Evolutionary conservation across 768 basidiomycete genomes (phyloP).

Genomic region (Suillus paluster): DNA sequence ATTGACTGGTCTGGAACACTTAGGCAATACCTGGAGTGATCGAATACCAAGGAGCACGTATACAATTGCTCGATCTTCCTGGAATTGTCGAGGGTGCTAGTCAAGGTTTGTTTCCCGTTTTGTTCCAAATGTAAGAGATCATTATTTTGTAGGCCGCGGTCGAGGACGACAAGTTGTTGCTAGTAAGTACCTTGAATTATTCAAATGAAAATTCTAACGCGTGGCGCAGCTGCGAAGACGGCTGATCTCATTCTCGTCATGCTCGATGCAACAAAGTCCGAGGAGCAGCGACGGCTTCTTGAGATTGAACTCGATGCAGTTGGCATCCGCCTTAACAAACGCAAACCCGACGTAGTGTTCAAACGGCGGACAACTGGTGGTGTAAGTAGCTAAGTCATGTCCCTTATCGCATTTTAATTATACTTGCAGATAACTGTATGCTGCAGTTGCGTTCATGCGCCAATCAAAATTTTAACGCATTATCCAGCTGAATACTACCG

Average conservation of each 20-base stretch:
- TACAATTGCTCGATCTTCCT: constrained; percentile 93
- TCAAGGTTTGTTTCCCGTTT: constrained; percentile 49
- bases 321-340: constrained; percentile 92
- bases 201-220: constrained; percentile 14
- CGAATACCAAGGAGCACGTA: constrained; percentile 91
- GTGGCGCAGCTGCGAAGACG: constrained; percentile 71
- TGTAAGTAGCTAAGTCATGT: constrained; percentile 47
- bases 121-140: not conserved
- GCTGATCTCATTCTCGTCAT: constrained; percentile 93
- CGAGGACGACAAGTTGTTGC: constrained; percentile 96
- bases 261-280: constrained; percentile 91
- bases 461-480: not conserved
- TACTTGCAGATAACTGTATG: constrained; percentile 67
- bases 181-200: constrained; percentile 46
- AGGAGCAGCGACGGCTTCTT: constrained; percentile 85
- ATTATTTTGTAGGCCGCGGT: constrained; percentile 55
- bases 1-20: constrained; percentile 5
- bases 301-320: constrained; percentile 97
- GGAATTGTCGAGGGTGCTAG: constrained; percentile 96
- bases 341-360: constrained; percentile 92
- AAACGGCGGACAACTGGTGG: constrained; percentile 93
- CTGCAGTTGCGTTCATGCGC: constrained; percentile 16
- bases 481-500: constrained; percentile 79
- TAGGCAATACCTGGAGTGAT: constrained; percentile 97
- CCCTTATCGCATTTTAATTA: constrained; percentile 13